Evolutionary conservation across 2,329 filamentous ascomycete genomes (phyloP), one percentile per base, ranked within the genome.

Genomic region (Exophiala phaeomuriformis): DNA sequence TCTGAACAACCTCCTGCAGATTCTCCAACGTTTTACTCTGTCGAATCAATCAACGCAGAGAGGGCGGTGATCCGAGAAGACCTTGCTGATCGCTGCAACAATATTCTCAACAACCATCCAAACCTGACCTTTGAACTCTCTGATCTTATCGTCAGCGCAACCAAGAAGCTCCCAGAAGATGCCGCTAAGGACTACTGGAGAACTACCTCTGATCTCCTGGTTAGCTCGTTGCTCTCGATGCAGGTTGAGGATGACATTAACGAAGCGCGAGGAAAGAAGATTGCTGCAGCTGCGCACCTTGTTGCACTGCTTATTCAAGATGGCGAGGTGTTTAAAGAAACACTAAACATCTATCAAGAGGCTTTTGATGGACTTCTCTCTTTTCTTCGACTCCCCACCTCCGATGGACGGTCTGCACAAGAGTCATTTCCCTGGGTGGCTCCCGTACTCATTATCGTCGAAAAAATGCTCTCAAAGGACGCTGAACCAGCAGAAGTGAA

Each of bases 341-440:
- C 88, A 12, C 71, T 90, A 12, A 83, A 84, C 36, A 72, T 98
- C 28, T 59, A 57, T 36, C 86, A 85, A 65, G 83, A 88, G 12
- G 88, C 85, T 64, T 85, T 96, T 39, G 75, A 77, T 6, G 83
- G 83, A 36, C 82, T 96, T 57, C 77, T 95, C 30, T 78, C 76
- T 2, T 96, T 96, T 68, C 80, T 98, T 62, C 85, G 86, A 63
- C 73, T 90, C 4, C 66, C 70, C 2, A 55, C 64, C 2, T 40
- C 60, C 3, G 75, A 81, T 3, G 74, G 81, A 0, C 80, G 83
- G 29, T 80, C 84, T 52, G 74, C 78, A 0, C 88, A 95, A 46
- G 86, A 93, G 54, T 75, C 89, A n/a, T 87, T 90, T 3, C 87
- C 89, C 1, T 98, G 91, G 90, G 85, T 97, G 59, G 87, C 89